phyloP scores from a whole-genome alignment of 2,329 filamentous ascomycete genomes.

The Pleomassaria siparia region DNA sequence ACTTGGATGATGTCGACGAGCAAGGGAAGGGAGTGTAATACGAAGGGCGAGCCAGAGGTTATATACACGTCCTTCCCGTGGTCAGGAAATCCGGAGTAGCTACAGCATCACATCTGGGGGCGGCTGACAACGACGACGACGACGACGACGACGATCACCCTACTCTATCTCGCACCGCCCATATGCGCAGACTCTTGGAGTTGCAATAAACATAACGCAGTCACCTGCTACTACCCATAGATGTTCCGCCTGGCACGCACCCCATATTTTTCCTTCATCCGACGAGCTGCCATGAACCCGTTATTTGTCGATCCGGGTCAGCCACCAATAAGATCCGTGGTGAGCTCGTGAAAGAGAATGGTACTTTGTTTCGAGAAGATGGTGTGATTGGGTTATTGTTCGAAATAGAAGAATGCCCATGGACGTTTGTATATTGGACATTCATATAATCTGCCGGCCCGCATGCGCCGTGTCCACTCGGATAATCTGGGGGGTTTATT shows the following conservation, averaged over 20 bases:
- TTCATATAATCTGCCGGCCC: constrained; percentile 28
- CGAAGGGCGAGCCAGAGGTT: constrained; percentile 5
- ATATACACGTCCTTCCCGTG: constrained; percentile 17
- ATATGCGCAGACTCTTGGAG: constrained; percentile 16
- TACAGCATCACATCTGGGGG: constrained; percentile 11
- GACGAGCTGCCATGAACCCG: constrained; percentile 10
- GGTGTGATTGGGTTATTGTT: constrained; percentile 16
- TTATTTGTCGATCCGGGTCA: constrained; percentile 16
- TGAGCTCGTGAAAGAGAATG: constrained; percentile 10
- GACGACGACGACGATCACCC: constrained; percentile 15
- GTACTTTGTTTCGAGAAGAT: constrained; percentile 7
- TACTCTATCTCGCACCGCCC: constrained; percentile 18
- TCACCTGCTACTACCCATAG: constrained; percentile 20
- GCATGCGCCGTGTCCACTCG: constrained; percentile 9
- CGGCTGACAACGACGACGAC: no score
- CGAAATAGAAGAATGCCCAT: constrained; percentile 4
- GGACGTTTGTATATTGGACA: constrained; percentile 7
- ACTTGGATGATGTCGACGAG: constrained; percentile 9
- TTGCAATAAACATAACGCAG: constrained; percentile 18
- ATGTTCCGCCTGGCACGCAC: constrained; percentile 18
- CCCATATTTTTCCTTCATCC: constrained; percentile 17
- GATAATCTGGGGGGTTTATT: constrained; percentile 4
- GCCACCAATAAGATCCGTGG: constrained; percentile 11
- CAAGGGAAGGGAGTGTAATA: background rate
- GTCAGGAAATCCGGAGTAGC: constrained; percentile 9